phyloP scores from a whole-genome alignment of 1,284 basidiomycete species.

The Amylostereum areolatum region DNA sequence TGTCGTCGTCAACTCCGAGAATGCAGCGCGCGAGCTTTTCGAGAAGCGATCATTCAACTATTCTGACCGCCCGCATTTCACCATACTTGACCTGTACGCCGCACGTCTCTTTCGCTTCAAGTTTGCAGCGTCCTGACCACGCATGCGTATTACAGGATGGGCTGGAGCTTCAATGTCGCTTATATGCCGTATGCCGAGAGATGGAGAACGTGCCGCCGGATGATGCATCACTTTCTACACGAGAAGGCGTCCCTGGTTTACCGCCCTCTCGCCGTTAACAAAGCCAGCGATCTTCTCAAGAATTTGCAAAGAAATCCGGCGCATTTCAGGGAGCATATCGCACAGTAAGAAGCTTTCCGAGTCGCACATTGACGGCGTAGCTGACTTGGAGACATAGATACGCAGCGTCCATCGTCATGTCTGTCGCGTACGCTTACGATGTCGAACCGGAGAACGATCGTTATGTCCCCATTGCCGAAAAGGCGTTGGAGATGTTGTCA shows the following conservation, averaged over 20 bases:
- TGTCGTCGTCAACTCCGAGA: slow-evolving; percentile 3
- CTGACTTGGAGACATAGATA: too few relatives aligned
- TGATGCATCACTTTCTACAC: too few relatives aligned
- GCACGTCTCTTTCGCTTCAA: too few relatives aligned
- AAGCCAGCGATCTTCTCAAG: background rate
- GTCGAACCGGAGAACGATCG: slow-evolving; percentile 18
- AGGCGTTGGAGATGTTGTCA: slow-evolving; percentile 13
- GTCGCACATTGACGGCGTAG: too few relatives aligned
- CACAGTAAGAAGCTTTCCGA: background rate
- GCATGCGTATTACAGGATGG: background rate
- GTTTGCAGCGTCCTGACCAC: background rate
- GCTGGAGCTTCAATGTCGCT: background rate
- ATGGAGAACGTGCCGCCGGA: too few relatives aligned
- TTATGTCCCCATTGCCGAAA: slow-evolving; percentile 19
- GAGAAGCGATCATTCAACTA: slow-evolving; percentile 5
- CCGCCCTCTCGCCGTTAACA: background rate
- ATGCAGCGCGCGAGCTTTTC: slow-evolving; percentile 2
- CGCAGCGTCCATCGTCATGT: background rate
- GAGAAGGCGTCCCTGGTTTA: background rate
- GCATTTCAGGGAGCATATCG: background rate
- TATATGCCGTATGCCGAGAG: background rate
- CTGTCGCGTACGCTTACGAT: too few relatives aligned
- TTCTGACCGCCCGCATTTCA: slow-evolving; percentile 1
- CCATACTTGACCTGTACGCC: background rate
- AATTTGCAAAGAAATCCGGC: background rate